phyloP scores from a whole-genome alignment of 148 eudicot genomes.

The Vaccinium vitisidaea region DNA sequence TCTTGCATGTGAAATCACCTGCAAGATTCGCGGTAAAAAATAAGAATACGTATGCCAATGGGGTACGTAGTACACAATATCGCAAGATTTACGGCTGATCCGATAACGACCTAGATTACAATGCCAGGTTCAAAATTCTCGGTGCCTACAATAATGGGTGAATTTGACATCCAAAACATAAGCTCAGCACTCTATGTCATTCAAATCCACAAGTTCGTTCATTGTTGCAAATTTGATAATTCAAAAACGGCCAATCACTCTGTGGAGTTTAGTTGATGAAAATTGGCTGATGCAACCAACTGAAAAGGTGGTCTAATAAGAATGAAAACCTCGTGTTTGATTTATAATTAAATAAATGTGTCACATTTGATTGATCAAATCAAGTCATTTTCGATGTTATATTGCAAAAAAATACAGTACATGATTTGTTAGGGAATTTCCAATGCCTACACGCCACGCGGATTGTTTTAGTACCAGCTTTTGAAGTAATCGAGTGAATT shows the following conservation, averaged over 20 bases:
- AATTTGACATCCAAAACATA: background rate
- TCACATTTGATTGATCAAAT: background rate
- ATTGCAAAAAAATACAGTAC: background rate
- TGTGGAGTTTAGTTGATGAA: background rate
- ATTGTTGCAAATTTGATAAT: background rate
- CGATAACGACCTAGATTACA: background rate
- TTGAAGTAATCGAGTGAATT: background rate
- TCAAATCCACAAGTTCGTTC: background rate
- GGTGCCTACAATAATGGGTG: background rate
- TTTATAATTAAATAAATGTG: background rate
- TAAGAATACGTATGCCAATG: background rate
- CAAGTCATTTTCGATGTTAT: slow-evolving; percentile 5
- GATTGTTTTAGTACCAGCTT: background rate
- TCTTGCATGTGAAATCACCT: background rate
- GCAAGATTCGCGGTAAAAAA: background rate
- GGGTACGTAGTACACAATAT: background rate
- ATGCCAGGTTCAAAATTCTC: background rate
- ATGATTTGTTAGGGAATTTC: background rate
- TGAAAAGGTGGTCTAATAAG: background rate
- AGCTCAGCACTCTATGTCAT: background rate
- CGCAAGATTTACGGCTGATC: background rate
- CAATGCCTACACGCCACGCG: background rate
- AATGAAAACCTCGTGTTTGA: background rate
- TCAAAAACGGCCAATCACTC: background rate
- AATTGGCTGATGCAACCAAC: background rate